Evolutionary conservation across 345 rosid genomes (phyloP).

Genomic region (Citrus unshiu): DNA sequence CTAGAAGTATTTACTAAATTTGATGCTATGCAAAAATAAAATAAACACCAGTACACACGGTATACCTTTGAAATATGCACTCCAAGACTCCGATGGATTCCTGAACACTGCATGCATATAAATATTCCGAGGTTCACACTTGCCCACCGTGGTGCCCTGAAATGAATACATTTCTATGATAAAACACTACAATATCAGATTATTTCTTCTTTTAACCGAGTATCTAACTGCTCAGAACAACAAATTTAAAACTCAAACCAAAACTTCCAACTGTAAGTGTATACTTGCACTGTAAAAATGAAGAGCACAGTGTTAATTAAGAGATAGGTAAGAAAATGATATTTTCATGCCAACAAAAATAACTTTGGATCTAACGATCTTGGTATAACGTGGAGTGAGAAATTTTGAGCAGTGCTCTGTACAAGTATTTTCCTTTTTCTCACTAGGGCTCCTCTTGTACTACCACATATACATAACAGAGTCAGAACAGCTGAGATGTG

Average conservation of each 20-base stretch:
- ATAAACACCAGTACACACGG: not conserved
- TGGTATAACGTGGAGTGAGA: not conserved
- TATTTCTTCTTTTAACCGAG: not conserved
- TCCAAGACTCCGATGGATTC: slow-evolving; percentile 89
- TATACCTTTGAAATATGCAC: slow-evolving; percentile 91
- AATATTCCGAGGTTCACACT: slow-evolving; percentile 95
- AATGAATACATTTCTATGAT: not conserved
- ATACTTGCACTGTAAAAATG: not conserved
- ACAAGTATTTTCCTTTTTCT: not conserved
- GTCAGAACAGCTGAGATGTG: not conserved
- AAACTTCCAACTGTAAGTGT: not conserved
- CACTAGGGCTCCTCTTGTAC: not conserved
- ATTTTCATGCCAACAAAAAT: not conserved
- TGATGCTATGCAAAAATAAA: not conserved
- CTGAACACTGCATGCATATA: slow-evolving; percentile 96
- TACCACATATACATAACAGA: too few species aligned
- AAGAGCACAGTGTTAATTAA: not conserved
- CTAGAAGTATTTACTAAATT: not conserved
- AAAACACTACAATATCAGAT: not conserved
- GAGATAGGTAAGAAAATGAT: not conserved
- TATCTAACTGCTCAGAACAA: not conserved
- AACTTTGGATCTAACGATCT: not conserved
- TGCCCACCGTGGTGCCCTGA: slow-evolving; percentile 93
- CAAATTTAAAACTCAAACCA: not conserved
- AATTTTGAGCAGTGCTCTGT: not conserved